phyloP scores from a whole-genome alignment of 441 rosid species.

The Cnidoscolus chayamansa region DNA sequence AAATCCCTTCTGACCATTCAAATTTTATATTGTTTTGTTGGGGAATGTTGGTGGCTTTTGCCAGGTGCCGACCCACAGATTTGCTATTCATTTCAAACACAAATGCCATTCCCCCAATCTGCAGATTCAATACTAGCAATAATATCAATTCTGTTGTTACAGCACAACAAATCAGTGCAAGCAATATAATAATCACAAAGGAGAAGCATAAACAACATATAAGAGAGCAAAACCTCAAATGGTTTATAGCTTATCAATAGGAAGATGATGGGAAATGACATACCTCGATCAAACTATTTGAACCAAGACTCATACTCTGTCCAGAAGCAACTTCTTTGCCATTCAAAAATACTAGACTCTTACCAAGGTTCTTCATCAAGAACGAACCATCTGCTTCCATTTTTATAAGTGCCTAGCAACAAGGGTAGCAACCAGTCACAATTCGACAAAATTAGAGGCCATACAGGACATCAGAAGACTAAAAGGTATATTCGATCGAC shows the following conservation, averaged over 20 bases:
- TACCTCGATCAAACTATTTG: constrained; percentile 70
- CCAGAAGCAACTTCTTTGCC: constrained; percentile 56
- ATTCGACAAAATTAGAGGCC: constrained; percentile 10
- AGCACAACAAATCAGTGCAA: not conserved
- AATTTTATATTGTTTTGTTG: constrained; percentile 33
- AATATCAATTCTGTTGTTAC: not conserved
- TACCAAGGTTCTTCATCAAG: constrained; percentile 70
- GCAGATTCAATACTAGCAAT: constrained; percentile 24
- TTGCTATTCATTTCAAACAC: constrained; percentile 53
- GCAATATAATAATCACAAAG: not conserved
- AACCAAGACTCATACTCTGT: constrained; percentile 36
- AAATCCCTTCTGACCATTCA: constrained; percentile 38
- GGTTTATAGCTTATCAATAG: constrained; percentile 3
- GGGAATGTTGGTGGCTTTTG: constrained; percentile 24
- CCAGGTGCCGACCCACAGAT: constrained; percentile 43
- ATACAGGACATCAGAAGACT: constrained; percentile 14
- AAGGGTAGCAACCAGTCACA: constrained; percentile 16
- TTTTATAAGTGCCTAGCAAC: constrained; percentile 65
- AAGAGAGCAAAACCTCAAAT: constrained; percentile 8
- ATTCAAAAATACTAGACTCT: constrained; percentile 51
- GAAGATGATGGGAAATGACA: not conserved
- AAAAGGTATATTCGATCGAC: not conserved
- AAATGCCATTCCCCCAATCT: constrained; percentile 63
- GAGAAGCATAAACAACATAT: not conserved
- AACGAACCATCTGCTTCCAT: constrained; percentile 68